These are phyloP conservation scores for Clarireedia hainanense DNA, from an alignment of 2,329 filamentous ascomycete species.

Conservation along the genomic window DNA sequence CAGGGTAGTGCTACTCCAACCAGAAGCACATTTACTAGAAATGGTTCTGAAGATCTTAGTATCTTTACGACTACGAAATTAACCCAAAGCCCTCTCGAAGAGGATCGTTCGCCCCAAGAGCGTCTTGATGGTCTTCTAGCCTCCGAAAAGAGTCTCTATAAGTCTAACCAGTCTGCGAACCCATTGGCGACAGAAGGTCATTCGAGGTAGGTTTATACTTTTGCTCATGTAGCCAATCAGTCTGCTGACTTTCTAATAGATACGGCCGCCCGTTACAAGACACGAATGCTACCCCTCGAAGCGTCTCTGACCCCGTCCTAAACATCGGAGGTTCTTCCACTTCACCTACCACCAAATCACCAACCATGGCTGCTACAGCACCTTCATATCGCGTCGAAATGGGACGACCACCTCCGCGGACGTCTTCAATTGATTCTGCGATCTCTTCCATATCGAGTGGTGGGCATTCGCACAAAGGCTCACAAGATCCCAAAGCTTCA, in stretches of 20 bases:
- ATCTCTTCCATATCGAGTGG: conserved; percentile 67
- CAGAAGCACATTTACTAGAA: conserved; percentile 23
- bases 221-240: not conserved
- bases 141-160: conserved; percentile 29
- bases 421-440: conserved; percentile 88
- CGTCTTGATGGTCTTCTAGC: conserved; percentile 30
- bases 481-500: conserved; percentile 41
- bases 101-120: conserved; percentile 29
- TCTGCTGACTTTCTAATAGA: conserved; percentile 12
- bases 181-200: conserved; percentile 12
- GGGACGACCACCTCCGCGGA: conserved; percentile 47
- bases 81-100: conserved; percentile 14
- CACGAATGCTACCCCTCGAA: conserved; percentile 24
- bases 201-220: conserved; percentile 17
- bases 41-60: conserved; percentile 16
- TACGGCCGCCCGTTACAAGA: conserved; percentile 18
- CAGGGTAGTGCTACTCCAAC: conserved; percentile 26
- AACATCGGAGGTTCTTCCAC: conserved; percentile 19
- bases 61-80: conserved; percentile 14
- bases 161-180: conserved; percentile 12
- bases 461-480: conserved; percentile 48
- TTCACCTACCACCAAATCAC: conserved; percentile 16
- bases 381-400: conserved; percentile 25
- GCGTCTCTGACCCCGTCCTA: conserved; percentile 28
- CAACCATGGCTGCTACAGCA: conserved; percentile 24